Base-by-base conservation (phyloP, 1,284 basidiomycete species). In the Cryptococcus sp. region DNA sequence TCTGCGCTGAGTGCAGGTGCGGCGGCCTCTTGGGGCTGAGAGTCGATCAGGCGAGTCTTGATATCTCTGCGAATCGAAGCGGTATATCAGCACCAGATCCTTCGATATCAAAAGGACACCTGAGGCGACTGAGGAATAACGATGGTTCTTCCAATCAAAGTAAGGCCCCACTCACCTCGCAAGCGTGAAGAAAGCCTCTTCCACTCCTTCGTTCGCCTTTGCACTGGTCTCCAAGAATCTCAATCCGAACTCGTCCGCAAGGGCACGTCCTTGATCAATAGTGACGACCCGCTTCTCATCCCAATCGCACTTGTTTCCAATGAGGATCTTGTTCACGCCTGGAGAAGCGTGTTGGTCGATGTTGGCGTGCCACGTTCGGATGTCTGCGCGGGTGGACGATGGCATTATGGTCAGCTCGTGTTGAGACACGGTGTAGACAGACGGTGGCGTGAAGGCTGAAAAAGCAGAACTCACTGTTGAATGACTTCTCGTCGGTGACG, bases 241-340 rank as follows among this genome's bases (percentile, higher is more conserved):
- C 78, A 99, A 85, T 30, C 93, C 94, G 50, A 99, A 52, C 80
- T 94, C 60, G 82, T 87, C 58, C 85, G 93, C 78, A 86, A 93
- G 76, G 80, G 91, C 56, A 78, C 84, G 43, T 82, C 86, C 69
- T 80, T 94, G 60, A 83, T 86, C 50, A 79, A 85, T 61, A 1
- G 91, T 88, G 55, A 99, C 90, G 22, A 87, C 90, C 67, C 91
- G 88, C 83, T 98, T 98, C 81, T 98, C 95, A 56, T 88, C 87
- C 93, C 94, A 97, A 80, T 99, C 96, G 60, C 90, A 96, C 82
- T 99, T 99, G 84, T 99, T 99, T 52, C 96, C 96, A 64, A 99
- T 91, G 57, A 99, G 87, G 63, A 99, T 93, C 86, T 98, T 99
- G 85, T 97, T 97, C 62, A 99, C 96, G 40, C 93, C 94, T 70